Conservation (phyloP, 371 early-diverging fungal genomes). For the Mortierella sp. region DNA sequence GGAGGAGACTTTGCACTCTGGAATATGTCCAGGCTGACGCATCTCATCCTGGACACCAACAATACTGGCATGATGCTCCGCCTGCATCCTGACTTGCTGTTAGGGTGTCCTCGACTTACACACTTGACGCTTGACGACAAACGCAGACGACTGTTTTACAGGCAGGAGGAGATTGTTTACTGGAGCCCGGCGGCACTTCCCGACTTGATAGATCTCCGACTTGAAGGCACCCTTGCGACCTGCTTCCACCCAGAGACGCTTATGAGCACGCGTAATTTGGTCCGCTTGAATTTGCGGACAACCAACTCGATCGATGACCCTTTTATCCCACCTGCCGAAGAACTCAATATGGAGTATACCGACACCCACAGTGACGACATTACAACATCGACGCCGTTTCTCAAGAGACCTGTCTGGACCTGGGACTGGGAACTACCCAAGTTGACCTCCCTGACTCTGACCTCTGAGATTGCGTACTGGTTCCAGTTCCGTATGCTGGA, state of each 20-base stretch:
- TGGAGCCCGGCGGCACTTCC: not conserved
- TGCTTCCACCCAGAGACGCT: not conserved
- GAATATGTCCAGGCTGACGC: not conserved
- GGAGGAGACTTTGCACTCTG: not conserved
- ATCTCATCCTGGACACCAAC: not conserved
- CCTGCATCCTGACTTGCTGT: not conserved
- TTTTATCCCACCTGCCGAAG: not conserved
- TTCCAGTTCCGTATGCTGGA: slow-evolving; percentile 9
- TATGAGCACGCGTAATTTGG: not conserved
- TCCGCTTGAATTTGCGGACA: not conserved
- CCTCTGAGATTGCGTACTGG: not conserved
- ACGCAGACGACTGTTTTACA: not conserved
- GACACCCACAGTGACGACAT: not conserved
- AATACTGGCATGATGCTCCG: not conserved
- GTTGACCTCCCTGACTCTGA: not conserved
- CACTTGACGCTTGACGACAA: not conserved
- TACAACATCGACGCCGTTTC: not conserved
- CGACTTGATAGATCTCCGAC: not conserved
- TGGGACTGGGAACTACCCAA: slow-evolving; percentile 18
- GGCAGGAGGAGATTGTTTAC: not conserved
- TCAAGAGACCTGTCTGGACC: slow-evolving; percentile 4
- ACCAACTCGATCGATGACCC: not conserved
- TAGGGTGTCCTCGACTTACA: not conserved
- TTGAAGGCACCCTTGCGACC: not conserved
- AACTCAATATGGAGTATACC: not conserved